Base-by-base conservation (phyloP, 164 flowering plant species). In the Platanus orientalis region DNA sequence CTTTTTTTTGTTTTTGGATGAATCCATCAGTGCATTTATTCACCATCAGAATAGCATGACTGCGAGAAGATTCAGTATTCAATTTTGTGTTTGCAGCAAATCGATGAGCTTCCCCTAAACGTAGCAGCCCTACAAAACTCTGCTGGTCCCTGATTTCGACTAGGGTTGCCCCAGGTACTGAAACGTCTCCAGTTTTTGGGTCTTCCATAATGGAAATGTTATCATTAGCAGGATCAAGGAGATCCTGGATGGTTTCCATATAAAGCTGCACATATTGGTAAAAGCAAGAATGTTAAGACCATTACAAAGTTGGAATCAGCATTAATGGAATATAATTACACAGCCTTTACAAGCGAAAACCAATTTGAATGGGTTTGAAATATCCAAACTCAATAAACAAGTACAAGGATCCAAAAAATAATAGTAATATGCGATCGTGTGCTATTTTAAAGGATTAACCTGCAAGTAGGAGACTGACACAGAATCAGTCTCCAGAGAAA, bases 161-260 rank as follows among this genome's bases (percentile, higher is more conserved):
- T 13, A 75, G 40, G 11, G 81, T 83, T 58, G 92, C 99, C 54
- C 97, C 97, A 28, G 99, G 99, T 19, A 95, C 25, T 28, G 99
- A 85, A 73, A 95, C 95, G 78, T 95, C 97, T 63, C 99, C 97
- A 64, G 79, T 86, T 79, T 83, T 95, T 7, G 92, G 97, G 66
- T 92, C 99, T 79, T 95, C 99, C 70, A 80, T 74, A 25, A 95
- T 92, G n/a, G 97, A 64, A 64, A 95, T 91, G 58, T 86, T 92
- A 63, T 92, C 96, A 70, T 86, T 92, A 47, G 78, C 32, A 61
- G 99, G 97, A 80, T 86, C 81, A 74, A 95, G 97, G 50, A 95
- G 89, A 72, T 95, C 99, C 68, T 95, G 97, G 65, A 95, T 83
- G 6, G 90, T 92, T 77, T 95, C 99, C 99, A 95, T 92, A 72